Evolutionary conservation across 1,284 basidiomycete genomes (phyloP), one percentile per base, ranked within the genome.

Genomic region (Sporisorium reilianum): DNA sequence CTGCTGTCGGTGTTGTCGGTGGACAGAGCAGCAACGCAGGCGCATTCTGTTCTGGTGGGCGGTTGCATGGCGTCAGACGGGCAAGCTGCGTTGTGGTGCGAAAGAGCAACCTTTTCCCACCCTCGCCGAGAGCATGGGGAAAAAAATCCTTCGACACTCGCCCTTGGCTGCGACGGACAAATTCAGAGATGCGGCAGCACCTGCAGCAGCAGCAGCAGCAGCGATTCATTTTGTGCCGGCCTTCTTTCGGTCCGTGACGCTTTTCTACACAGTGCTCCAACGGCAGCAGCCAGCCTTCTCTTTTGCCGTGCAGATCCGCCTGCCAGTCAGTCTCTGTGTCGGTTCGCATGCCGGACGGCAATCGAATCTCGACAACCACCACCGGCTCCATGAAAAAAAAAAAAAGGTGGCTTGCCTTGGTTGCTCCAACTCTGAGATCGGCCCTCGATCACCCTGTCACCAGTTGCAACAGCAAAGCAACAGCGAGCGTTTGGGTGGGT

Each of bases 81-180:
- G n/a, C n/a, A n/a, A n/a, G n/a, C n/a, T n/a, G n/a, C n/a, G n/a
- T n/a, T n/a, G n/a, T n/a, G n/a, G n/a, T n/a, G n/a, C n/a, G n/a
- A n/a, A n/a, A n/a, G n/a, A n/a, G n/a, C n/a, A 10, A n/a, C 26
- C 46, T 55, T 64, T 66, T 67, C 64, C 48, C 53, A 61, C 38
- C 64, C 23, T 66, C 64, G 53, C 64, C 64, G 64, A 66, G 64
- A 8, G 10, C 36, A 41, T 64, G 55, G 38, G 56, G 34, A 34
- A 38, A 38, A 38, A 38, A 38, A 11, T 12, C 14, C 32, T 3
- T 34, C 9, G 6, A 36, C 36, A 38, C 18, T 38, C 36, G 49
- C 20, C 45, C 23, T 36, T 20, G 41, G 22, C 14, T 44, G 53
- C 52, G 11, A 40, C 36, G 38, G 44, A 25, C 44, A 45, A 45